These are phyloP conservation scores for Scheffersomyces quercinus DNA, from an alignment of 1,139 yeast species.

Conservation along the genomic window DNA sequence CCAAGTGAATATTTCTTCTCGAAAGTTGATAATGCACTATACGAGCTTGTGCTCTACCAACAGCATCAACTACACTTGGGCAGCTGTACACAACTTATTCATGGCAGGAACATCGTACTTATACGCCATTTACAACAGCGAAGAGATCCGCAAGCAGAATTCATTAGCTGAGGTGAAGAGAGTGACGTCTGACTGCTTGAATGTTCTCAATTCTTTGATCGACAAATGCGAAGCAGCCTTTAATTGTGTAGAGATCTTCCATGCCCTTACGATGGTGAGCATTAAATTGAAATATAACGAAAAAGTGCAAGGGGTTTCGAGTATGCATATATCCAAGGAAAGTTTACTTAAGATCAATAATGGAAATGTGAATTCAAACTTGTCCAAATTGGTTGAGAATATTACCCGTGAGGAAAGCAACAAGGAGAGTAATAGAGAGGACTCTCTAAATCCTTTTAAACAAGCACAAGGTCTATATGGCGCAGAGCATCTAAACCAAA, in stretches of 20 bases:
- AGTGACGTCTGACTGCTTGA: slow-evolving; percentile 57
- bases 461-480: slow-evolving; percentile 4
- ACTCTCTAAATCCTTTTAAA: slow-evolving; percentile 8
- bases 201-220: slow-evolving; percentile 59
- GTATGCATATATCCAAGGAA: slow-evolving; percentile 14
- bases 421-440: not conserved
- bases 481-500: not conserved
- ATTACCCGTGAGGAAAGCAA: slow-evolving; percentile 14
- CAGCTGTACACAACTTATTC: slow-evolving; percentile 83
- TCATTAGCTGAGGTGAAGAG: slow-evolving; percentile 54
- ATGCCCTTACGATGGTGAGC: slow-evolving; percentile 70
- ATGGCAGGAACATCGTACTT: slow-evolving; percentile 88
- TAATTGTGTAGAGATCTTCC: slow-evolving; percentile 70
- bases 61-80: slow-evolving; percentile 86
- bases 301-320: slow-evolving; percentile 25
- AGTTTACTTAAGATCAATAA: slow-evolving; percentile 25
- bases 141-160: slow-evolving; percentile 48
- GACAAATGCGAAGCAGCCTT: slow-evolving; percentile 80
- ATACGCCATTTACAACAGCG: slow-evolving; percentile 71
- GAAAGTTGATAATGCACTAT: slow-evolving; percentile 65
- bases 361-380: slow-evolving; percentile 40
- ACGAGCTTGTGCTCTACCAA: slow-evolving; percentile 54
- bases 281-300: slow-evolving; percentile 60
- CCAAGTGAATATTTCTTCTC: slow-evolving; percentile 64
- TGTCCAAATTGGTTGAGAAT: slow-evolving; percentile 38